Evolutionary conservation across 192 early-diverging fungal species (phyloP).

Genomic region (Linnemannia zychae): DNA sequence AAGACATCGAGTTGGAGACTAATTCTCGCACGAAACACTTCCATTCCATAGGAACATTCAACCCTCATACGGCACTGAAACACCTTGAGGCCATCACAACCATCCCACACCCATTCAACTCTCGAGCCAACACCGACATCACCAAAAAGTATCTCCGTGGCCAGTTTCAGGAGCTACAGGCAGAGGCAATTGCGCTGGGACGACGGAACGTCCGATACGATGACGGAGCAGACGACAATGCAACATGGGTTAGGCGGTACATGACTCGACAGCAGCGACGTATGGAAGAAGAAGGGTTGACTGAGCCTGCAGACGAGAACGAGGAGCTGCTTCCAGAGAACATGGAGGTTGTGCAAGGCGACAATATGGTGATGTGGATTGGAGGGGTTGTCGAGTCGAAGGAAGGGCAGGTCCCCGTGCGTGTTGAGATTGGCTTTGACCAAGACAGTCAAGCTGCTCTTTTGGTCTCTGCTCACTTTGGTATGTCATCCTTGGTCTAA

Average conservation of each 20-base stretch:
- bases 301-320: background rate
- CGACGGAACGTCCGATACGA: conserved; percentile 52
- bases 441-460: conserved; percentile 60
- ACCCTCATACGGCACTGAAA: conserved; percentile 39
- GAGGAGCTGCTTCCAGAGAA: background rate
- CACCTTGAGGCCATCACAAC: conserved; percentile 46
- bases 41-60: conserved; percentile 22
- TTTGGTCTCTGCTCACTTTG: conserved; percentile 76
- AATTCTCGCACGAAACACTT: no score
- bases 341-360: conserved; percentile 32
- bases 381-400: conserved; percentile 37
- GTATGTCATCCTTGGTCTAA: conserved; percentile 31
- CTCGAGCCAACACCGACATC: conserved; percentile 40
- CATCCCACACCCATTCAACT: conserved; percentile 46
- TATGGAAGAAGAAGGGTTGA: conserved; percentile 23
- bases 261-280: conserved; percentile 22
- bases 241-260: conserved; percentile 19
- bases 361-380: conserved; percentile 52
- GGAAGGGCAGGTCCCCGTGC: conserved; percentile 36
- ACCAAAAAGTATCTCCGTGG: conserved; percentile 33
- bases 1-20: no score
- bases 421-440: conserved; percentile 50
- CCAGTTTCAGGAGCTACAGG: conserved; percentile 31
- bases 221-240: conserved; percentile 15
- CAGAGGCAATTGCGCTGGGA: conserved; percentile 39